Evolutionary conservation across 768 basidiomycete species (phyloP).

Genomic region (Termitomyces sp.): DNA sequence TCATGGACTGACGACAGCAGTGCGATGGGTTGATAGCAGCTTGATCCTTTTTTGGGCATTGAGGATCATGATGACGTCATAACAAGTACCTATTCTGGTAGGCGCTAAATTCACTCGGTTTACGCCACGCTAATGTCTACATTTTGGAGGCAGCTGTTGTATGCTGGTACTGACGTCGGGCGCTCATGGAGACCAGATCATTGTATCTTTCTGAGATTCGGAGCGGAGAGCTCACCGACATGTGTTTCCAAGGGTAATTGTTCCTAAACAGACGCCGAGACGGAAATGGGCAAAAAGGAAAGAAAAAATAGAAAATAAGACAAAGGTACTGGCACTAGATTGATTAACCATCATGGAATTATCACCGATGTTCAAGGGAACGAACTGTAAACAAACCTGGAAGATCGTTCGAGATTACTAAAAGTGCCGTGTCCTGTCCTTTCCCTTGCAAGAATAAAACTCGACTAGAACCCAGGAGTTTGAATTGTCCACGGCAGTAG

Average conservation of each 20-base stretch:
- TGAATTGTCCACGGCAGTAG: not conserved
- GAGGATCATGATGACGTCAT: constrained; percentile 4
- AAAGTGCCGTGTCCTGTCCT: not conserved
- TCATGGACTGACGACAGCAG: not conserved
- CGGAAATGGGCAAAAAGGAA: constrained; percentile 4
- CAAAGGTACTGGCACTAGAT: not conserved
- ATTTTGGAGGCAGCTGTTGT: not conserved
- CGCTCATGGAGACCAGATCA: not conserved
- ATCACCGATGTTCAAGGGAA: constrained; percentile 1
- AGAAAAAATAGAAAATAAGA: not conserved
- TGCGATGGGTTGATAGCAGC: not conserved
- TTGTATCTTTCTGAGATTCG: not conserved
- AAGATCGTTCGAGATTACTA: not conserved
- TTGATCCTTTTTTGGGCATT: not conserved
- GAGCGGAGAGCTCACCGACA: not conserved
- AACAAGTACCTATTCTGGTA: not conserved
- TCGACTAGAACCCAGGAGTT: not conserved
- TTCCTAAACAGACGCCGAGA: not conserved
- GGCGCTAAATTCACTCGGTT: not conserved
- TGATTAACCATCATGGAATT: not conserved
- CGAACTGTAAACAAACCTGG: not conserved
- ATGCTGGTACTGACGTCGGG: not conserved
- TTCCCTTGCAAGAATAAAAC: not conserved
- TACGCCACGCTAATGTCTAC: constrained; percentile 4
- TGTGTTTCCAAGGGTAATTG: not conserved